Conservation (phyloP, 108 stramenopile species). For the Nannochloropsis salina region DNA sequence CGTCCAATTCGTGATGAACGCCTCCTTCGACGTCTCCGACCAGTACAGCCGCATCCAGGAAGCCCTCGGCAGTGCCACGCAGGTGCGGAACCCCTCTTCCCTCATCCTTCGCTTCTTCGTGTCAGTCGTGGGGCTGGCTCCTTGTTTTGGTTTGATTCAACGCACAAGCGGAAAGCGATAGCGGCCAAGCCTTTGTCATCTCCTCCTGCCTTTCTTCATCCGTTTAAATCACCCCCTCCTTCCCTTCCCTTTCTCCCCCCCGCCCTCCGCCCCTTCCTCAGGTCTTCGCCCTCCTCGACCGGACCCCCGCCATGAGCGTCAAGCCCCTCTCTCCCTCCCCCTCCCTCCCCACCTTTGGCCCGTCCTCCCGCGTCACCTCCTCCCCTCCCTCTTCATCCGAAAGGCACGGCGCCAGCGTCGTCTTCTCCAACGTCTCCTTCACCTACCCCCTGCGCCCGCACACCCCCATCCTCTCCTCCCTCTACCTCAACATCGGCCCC, state of each 20-base stretch:
- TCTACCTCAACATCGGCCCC: constrained; percentile 52
- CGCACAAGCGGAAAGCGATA: no score
- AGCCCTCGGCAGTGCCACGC: neutral
- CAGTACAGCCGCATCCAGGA: neutral
- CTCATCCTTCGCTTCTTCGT: neutral
- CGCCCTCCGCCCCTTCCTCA: neutral
- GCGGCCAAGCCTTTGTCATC: neutral
- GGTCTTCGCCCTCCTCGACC: neutral
- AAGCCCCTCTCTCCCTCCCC: neutral
- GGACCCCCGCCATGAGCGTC: neutral
- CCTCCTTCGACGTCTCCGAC: neutral
- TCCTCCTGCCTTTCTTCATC: neutral
- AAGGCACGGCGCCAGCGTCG: neutral
- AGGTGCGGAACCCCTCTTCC: neutral
- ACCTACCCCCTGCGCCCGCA: neutral
- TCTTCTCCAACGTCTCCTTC: neutral
- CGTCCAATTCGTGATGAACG: neutral
- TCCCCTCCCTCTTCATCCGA: neutral
- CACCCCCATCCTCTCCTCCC: neutral
- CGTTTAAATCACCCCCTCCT: neutral
- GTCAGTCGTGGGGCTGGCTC: no score
- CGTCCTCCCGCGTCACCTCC: neutral
- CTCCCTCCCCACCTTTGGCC: neutral
- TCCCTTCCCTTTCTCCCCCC: neutral
- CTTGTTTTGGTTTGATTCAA: no score